Percentiles rank a stretch among this genome's conserved stretches.
These are phyloP conservation scores for Neurospora sublineolata DNA, from an alignment of 495 filamentous ascomycete genomes.

Conservation along the genomic window DNA sequence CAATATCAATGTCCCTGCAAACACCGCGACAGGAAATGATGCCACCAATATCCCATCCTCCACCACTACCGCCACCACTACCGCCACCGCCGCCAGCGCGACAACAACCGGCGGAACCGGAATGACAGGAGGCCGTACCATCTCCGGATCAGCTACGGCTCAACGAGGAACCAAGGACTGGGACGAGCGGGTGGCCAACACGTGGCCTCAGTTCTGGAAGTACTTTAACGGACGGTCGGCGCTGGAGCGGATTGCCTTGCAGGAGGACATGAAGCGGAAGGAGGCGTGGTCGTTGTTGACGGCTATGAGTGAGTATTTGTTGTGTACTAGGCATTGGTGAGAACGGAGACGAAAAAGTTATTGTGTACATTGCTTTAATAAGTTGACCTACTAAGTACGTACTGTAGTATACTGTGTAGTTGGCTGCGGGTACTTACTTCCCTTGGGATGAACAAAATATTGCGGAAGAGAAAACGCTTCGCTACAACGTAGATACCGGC, in stretches of 20 bases:
- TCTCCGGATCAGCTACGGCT: not conserved
- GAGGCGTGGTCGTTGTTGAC: conserved; percentile 58
- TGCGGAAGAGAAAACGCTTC: not conserved
- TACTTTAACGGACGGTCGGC: conserved; percentile 85
- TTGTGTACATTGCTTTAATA: not conserved
- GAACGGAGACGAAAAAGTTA: not conserved
- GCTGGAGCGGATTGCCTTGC: conserved; percentile 72
- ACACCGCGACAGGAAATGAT: not conserved
- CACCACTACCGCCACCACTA: not conserved
- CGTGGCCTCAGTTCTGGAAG: conserved; percentile 49
- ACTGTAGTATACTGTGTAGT: not conserved
- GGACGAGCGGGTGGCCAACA: conserved; percentile 33
- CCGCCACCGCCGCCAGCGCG: not conserved
- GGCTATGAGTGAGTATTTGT: conserved; percentile 47
- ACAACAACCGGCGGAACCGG: conserved; percentile 12
- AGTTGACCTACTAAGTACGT: not conserved
- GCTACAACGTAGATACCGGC: not conserved
- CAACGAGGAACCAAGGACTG: conserved; percentile 15
- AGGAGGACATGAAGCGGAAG: conserved; percentile 77
- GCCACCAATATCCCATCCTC: not conserved
- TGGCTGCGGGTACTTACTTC: not conserved
- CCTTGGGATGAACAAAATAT: not conserved
- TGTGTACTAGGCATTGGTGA: conserved; percentile 48
- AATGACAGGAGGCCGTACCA: conserved; percentile 16
- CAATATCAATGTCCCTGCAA: not conserved